phyloP scores from a whole-genome alignment of 179 eudicot species.

The Gypsophila paniculata region DNA sequence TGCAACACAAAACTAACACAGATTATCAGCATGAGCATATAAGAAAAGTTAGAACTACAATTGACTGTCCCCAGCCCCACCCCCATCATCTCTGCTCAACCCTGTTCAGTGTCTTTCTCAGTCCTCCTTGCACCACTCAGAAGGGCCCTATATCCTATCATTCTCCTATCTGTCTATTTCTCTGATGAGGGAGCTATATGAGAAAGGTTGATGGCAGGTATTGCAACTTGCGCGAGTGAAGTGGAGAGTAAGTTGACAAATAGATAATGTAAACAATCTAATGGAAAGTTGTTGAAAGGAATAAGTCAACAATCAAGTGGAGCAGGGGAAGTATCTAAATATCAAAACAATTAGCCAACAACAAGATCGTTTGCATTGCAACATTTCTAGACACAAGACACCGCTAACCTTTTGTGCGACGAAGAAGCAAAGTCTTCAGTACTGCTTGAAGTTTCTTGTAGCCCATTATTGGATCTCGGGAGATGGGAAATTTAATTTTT shows the following conservation, averaged over 20 bases:
- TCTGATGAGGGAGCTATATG: no score
- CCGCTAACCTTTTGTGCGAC: constrained; percentile 88
- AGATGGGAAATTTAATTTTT: constrained; percentile 61
- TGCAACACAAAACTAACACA: background rate
- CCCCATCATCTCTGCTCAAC: no score
- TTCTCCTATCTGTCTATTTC: no score
- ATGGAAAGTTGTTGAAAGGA: background rate
- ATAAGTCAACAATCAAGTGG: background rate
- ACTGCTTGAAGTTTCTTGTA: constrained; percentile 93
- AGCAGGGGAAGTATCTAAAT: background rate
- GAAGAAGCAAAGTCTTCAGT: constrained; percentile 76
- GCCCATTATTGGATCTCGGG: constrained; percentile 72
- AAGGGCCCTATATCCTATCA: no score
- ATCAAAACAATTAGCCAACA: background rate
- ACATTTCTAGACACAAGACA: constrained; percentile 3
- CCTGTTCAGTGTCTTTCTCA: no score
- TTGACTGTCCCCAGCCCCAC: no score
- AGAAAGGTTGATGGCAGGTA: background rate
- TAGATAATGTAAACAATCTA: background rate
- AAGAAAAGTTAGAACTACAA: background rate
- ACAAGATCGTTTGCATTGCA: background rate
- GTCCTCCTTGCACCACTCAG: no score
- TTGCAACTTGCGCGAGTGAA: background rate
- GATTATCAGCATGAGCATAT: background rate
- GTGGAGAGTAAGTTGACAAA: no score